Conservation (phyloP, 1,284 basidiomycete genomes). For the Vanrija pseudolonga region DNA sequence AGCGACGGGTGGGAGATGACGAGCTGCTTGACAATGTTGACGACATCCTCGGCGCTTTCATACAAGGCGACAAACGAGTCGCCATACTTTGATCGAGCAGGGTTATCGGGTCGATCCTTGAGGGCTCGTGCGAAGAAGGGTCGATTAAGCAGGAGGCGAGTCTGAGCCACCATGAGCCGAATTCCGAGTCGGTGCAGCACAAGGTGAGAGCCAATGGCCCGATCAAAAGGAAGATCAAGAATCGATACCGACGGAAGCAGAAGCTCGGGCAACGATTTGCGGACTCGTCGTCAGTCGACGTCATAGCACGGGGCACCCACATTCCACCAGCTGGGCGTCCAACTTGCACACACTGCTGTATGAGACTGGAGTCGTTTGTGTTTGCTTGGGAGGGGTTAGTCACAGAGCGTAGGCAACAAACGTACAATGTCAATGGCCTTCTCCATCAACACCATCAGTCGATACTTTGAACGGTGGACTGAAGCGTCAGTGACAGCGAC, state of each 20-base stretch:
- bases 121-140: constrained; percentile 42
- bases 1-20: constrained; percentile 47
- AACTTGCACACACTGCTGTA: constrained; percentile 32
- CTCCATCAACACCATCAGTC: constrained; percentile 41
- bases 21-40: constrained; percentile 43
- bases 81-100: constrained; percentile 30
- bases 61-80: constrained; percentile 41
- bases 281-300: constrained; percentile 21
- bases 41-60: constrained; percentile 45
- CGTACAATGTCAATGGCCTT: constrained; percentile 43
- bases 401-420: background rate
- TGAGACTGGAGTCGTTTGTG: constrained; percentile 34
- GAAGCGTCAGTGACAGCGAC: background rate
- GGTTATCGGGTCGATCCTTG: constrained; percentile 35
- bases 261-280: constrained; percentile 32
- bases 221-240: constrained; percentile 37
- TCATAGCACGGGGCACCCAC: constrained; percentile 19
- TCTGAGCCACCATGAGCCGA: constrained; percentile 41
- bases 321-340: constrained; percentile 40
- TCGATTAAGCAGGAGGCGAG: constrained; percentile 44
- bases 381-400: constrained; percentile 32
- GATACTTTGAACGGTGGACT: constrained; percentile 43
- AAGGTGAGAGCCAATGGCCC: constrained; percentile 38
- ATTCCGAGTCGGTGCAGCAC: constrained; percentile 47
- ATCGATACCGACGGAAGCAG: constrained; percentile 36